phyloP scores from a whole-genome alignment of 2,329 filamentous ascomycete genomes.

The Diaporthe capsici region DNA sequence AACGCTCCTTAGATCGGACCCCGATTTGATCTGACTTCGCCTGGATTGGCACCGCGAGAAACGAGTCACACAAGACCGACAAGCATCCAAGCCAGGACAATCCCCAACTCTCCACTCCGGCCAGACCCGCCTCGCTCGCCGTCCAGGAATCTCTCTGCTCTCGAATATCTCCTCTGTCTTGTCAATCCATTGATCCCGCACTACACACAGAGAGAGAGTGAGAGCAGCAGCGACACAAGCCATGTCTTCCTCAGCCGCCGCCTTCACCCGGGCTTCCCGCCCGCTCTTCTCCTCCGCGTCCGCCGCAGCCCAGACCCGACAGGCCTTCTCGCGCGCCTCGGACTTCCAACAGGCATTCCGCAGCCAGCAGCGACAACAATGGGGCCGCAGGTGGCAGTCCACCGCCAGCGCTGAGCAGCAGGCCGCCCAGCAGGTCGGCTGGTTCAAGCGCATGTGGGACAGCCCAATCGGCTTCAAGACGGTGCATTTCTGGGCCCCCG shows the following conservation, averaged over 20 bases:
- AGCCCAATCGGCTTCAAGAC: constrained; percentile 89
- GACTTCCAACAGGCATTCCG: constrained; percentile 50
- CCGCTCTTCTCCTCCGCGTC: constrained; percentile 70
- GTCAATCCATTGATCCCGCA: not conserved
- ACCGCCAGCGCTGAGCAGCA: constrained; percentile 61
- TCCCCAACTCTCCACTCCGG: constrained; percentile 7
- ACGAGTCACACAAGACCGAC: constrained; percentile 26
- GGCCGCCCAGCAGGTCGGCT: constrained; percentile 58
- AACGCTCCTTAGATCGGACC: constrained; percentile 38
- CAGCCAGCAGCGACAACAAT: constrained; percentile 50
- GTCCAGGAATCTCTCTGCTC: not conserved
- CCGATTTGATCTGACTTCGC: constrained; percentile 26
- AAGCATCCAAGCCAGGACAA: constrained; percentile 1
- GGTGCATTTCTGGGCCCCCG: constrained; percentile 98
- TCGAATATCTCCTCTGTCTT: not conserved
- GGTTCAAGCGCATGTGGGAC: constrained; percentile 86
- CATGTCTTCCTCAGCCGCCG: constrained; percentile 55
- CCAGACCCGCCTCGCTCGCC: constrained; percentile 6
- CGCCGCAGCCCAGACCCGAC: constrained; percentile 66
- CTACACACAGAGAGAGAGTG: not conserved
- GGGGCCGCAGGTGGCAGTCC: constrained; percentile 79
- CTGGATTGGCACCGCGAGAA: constrained; percentile 16
- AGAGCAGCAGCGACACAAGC: not conserved
- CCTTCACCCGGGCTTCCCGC: constrained; percentile 68
- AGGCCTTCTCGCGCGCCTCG: constrained; percentile 63